Percentiles rank a stretch among this genome's conserved stretches.
Conservation (phyloP, 345 rosid species). For the Triadica sebifera region DNA sequence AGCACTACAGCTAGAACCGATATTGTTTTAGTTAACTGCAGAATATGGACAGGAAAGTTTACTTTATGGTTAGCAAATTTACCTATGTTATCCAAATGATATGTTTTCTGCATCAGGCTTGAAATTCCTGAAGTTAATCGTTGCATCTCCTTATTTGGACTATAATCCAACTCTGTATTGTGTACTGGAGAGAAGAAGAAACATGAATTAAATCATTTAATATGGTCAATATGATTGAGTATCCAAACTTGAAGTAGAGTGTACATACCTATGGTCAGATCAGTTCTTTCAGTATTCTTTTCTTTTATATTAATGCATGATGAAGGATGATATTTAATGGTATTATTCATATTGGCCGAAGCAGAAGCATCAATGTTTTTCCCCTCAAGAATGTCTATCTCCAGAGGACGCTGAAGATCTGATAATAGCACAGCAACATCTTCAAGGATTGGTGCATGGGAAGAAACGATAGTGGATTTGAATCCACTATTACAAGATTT, state of each 20-base stretch:
- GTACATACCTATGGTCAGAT: slow-evolving; percentile 34
- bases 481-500: neutral
- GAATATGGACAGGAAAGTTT: slow-evolving; percentile 3
- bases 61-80: slow-evolving; percentile 15
- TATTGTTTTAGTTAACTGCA: slow-evolving; percentile 9
- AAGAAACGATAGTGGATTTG: slow-evolving; percentile 10
- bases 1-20: neutral
- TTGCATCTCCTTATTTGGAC: slow-evolving; percentile 31
- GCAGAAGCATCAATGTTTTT: slow-evolving; percentile 27
- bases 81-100: slow-evolving; percentile 37
- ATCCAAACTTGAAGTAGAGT: slow-evolving; percentile 17
- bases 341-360: slow-evolving; percentile 21
- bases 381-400: slow-evolving; percentile 19
- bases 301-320: slow-evolving; percentile 28
- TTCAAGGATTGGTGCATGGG: slow-evolving; percentile 22
- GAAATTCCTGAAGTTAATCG: slow-evolving; percentile 28
- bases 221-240: slow-evolving; percentile 2
- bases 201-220: slow-evolving; percentile 7
- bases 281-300: slow-evolving; percentile 25
- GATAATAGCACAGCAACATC: slow-evolving; percentile 21
- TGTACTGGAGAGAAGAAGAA: slow-evolving; percentile 32
- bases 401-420: slow-evolving; percentile 33
- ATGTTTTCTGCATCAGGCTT: slow-evolving; percentile 25
- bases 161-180: slow-evolving; percentile 31
- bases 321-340: slow-evolving; percentile 23